Evolutionary conservation across 352 stramenopile species (phyloP).

Genomic region (Phytophthora idaei): DNA sequence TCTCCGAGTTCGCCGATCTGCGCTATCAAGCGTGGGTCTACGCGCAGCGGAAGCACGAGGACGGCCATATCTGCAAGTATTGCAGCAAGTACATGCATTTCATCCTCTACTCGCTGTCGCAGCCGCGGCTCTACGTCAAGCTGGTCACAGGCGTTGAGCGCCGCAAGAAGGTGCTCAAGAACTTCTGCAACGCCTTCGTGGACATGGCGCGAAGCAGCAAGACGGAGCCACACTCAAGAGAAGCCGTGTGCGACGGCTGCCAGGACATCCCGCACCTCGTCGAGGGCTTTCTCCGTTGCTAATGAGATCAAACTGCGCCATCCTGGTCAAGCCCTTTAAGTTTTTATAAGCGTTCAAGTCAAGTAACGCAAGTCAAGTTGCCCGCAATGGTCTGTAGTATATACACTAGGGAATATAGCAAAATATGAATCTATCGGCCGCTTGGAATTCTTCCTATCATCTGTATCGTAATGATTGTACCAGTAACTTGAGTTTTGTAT

Average conservation of each 20-base stretch:
- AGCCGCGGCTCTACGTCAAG: conserved; percentile 48
- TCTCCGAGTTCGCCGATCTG: conserved; percentile 51
- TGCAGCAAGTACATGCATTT: conserved; percentile 62
- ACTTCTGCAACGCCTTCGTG: conserved; percentile 51
- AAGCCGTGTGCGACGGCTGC: conserved; percentile 39
- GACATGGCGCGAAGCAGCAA: conserved; percentile 45
- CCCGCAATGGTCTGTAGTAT: neutral
- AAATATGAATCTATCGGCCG: neutral
- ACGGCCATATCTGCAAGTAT: conserved; percentile 44
- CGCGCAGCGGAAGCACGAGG: conserved; percentile 46
- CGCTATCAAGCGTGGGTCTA: conserved; percentile 48
- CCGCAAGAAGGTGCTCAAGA: conserved; percentile 50
- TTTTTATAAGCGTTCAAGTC: conserved; percentile 21
- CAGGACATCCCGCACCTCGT: conserved; percentile 48
- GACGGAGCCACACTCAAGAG: conserved; percentile 28
- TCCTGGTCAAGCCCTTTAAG: conserved; percentile 6
- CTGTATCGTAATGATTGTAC: conserved; percentile 35
- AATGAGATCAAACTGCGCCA: neutral
- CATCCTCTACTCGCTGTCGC: conserved; percentile 51
- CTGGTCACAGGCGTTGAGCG: conserved; percentile 31
- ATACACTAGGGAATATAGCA: conserved; percentile 20
- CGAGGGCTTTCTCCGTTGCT: conserved; percentile 44
- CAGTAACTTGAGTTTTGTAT: conserved; percentile 20
- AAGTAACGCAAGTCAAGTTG: neutral
- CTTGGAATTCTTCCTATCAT: neutral